Percentiles rank a stretch among this genome's conserved stretches.
Conservation (phyloP, 169 alveolate species). For the Plasmodium berghei region DNA sequence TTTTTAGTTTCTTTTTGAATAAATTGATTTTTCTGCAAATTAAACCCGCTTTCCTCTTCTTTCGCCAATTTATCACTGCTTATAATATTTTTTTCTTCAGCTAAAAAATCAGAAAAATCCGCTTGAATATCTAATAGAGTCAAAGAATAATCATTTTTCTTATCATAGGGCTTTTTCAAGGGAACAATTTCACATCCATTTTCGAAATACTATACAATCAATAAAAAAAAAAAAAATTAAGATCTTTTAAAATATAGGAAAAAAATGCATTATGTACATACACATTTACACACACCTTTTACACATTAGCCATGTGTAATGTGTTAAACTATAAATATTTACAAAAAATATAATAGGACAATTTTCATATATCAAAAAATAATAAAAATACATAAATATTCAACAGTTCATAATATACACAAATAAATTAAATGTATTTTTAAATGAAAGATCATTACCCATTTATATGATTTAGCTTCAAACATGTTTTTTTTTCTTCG, state of each 20-base stretch:
- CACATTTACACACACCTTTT: not conserved
- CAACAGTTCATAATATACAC: no score
- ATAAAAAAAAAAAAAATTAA: not conserved
- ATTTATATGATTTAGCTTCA: constrained; percentile 48
- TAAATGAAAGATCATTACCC: constrained; percentile 48
- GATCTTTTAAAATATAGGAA: not conserved
- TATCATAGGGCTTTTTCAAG: constrained; percentile 21
- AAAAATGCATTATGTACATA: not conserved
- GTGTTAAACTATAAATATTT: no score
- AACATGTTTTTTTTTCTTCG: constrained; percentile 7
- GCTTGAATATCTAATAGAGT: constrained; percentile 71
- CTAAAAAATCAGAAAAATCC: constrained; percentile 63
- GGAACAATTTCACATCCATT: constrained; percentile 73
- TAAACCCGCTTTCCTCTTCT: constrained; percentile 29
- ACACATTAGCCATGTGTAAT: not conserved
- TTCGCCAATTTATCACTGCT: constrained; percentile 33
- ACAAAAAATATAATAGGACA: no score
- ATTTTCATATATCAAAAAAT: no score
- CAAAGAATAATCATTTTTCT: constrained; percentile 33
- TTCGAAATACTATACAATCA: constrained; percentile 38
- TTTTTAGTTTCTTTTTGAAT: constrained; percentile 24
- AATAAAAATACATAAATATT: no score
- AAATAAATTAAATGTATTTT: not conserved
- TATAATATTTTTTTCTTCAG: constrained; percentile 69
- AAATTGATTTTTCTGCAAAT: constrained; percentile 44